Evolutionary conservation across 352 stramenopile species (phyloP).

Genomic region (Phytophthora hybrid): DNA sequence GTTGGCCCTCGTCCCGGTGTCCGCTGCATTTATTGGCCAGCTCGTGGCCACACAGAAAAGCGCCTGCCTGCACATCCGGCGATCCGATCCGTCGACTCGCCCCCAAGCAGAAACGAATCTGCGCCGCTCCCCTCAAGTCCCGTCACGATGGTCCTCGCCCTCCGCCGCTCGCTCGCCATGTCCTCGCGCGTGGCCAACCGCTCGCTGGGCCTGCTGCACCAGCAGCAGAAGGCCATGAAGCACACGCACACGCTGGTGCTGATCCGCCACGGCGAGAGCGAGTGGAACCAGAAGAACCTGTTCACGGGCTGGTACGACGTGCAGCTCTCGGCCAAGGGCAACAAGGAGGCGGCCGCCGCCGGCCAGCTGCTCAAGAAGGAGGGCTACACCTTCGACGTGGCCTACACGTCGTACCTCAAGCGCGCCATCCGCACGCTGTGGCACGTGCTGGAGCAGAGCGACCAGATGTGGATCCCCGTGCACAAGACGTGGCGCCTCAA

Average conservation of each 20-base stretch:
- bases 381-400: conserved; percentile 95
- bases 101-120: conserved; percentile 42
- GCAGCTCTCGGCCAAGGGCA: conserved; percentile 90
- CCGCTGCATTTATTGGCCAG: not conserved
- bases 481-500: conserved; percentile 95
- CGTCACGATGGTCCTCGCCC: conserved; percentile 64
- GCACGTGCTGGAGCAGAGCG: conserved; percentile 95
- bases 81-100: conserved; percentile 18
- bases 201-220: conserved; percentile 49
- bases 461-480: conserved; percentile 96
- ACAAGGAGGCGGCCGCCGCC: conserved; percentile 92
- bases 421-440: conserved; percentile 95
- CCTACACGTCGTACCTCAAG: conserved; percentile 96
- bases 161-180: conserved; percentile 60
- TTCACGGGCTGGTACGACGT: conserved; percentile 97
- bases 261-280: conserved; percentile 94
- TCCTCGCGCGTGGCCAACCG: conserved; percentile 41
- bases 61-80: conserved; percentile 13
- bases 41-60: conserved; percentile 11
- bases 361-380: conserved; percentile 92
- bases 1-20: not conserved
- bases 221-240: conserved; percentile 72
- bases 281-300: conserved; percentile 96
- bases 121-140: conserved; percentile 38
- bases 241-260: conserved; percentile 92